Evolutionary conservation across 2,329 filamentous ascomycete genomes (phyloP).

Genomic region (Apiospora koreana): DNA sequence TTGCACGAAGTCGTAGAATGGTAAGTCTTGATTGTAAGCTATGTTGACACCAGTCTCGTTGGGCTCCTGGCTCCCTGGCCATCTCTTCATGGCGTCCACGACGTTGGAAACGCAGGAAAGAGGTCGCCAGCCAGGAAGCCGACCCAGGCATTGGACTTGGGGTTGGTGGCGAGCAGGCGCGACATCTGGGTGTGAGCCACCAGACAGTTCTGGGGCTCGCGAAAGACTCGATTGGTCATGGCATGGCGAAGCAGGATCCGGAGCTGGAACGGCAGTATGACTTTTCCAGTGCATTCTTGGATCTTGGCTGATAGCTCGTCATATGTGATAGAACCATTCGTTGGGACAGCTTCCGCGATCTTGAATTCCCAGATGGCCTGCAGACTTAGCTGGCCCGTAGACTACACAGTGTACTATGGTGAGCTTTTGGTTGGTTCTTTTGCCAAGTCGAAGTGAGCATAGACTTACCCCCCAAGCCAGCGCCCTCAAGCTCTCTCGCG

Average conservation of each 20-base stretch:
- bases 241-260: not conserved
- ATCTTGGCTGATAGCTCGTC: not conserved
- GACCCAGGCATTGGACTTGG: not conserved
- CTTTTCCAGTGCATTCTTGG: not conserved
- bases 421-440: not conserved
- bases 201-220: not conserved
- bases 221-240: not conserved
- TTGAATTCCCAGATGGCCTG: conserved; percentile 3
- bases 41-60: conserved; percentile 8
- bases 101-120: not conserved
- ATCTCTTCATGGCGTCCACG: not conserved
- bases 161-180: not conserved
- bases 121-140: conserved; percentile 2
- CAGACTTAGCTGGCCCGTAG: not conserved
- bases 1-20: conserved; percentile 8
- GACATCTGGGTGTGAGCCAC: conserved; percentile 1
- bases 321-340: not conserved
- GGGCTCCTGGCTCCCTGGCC: not conserved
- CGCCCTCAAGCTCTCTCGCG: not conserved
- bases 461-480: conserved; percentile 7
- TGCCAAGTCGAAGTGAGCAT: not conserved
- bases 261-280: not conserved
- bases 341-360: not conserved
- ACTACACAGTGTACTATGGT: not conserved
- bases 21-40: not conserved